These are phyloP conservation scores for Fusarium bulbicola DNA, from an alignment of 2,329 filamentous ascomycete genomes.

Conservation along the genomic window DNA sequence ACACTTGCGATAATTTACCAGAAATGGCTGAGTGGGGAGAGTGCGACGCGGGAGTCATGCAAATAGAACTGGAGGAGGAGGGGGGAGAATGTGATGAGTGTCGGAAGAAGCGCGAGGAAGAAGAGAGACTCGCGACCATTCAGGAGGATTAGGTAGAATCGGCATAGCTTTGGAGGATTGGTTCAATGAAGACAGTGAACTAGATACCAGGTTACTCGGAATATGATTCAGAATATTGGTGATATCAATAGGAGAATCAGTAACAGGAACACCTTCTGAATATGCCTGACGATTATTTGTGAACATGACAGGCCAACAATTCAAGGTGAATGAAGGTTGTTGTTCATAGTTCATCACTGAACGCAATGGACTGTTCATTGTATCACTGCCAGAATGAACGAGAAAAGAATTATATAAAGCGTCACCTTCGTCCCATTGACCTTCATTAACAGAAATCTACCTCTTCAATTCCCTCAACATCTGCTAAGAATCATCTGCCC, in stretches of 20 bases:
- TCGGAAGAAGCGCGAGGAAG: not conserved
- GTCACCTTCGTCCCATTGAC: too few species aligned
- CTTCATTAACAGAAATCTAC: accelerated
- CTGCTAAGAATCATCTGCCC: accelerated
- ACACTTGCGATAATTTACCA: not conserved
- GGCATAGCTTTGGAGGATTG: accelerated
- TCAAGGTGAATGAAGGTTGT: not conserved
- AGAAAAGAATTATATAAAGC: not conserved
- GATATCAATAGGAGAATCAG: accelerated
- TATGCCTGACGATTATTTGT: accelerated
- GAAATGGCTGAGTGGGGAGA: not conserved
- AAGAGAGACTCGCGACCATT: not conserved
- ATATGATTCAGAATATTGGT: accelerated
- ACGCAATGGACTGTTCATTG: accelerated
- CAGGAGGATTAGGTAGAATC: not conserved
- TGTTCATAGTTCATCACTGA: not conserved
- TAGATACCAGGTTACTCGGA: accelerated
- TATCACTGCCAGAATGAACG: accelerated
- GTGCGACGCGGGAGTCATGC: not conserved
- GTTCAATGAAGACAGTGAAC: too few species aligned
- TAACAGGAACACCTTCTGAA: accelerated
- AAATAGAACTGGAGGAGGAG: not conserved
- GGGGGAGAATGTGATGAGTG: not conserved
- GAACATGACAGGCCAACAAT: accelerated
- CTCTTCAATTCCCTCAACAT: too few species aligned